These are phyloP conservation scores for Prunus kanzakura DNA, from an alignment of 306 rosid species.

Conservation along the genomic window DNA sequence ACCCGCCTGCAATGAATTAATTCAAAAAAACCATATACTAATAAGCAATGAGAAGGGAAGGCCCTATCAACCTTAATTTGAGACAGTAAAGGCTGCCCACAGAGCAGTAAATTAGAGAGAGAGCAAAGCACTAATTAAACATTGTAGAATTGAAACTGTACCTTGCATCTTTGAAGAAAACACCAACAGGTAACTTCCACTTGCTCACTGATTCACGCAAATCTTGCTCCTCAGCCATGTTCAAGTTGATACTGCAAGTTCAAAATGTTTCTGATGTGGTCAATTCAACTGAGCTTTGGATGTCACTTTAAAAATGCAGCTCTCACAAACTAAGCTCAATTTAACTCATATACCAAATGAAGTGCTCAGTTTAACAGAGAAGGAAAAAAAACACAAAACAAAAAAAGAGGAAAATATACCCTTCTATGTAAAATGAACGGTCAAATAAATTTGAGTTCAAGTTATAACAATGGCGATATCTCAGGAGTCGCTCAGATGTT, in stretches of 20 bases:
- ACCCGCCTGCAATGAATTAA: constrained; percentile 43
- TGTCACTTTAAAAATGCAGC: background rate
- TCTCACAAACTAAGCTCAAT: background rate
- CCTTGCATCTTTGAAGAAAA: constrained; percentile 94
- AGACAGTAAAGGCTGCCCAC: background rate
- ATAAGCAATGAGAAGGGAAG: too few relatives aligned
- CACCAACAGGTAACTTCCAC: constrained; percentile 62
- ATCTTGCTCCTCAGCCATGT: constrained; percentile 40
- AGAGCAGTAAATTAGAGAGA: background rate
- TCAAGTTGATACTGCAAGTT: background rate
- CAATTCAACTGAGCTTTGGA: background rate
- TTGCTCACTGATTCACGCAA: constrained; percentile 23
- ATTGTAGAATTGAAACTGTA: constrained; percentile 12
- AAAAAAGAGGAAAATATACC: background rate
- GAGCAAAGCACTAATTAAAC: background rate
- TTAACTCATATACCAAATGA: background rate
- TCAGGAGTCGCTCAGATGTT: background rate
- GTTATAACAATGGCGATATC: background rate
- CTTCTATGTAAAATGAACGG: background rate
- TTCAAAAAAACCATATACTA: background rate
- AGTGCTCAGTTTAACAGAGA: background rate
- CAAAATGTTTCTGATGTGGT: background rate
- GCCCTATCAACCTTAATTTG: background rate
- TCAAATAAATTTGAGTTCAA: background rate
- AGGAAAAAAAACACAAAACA: background rate